phyloP scores from a whole-genome alignment of 225 moss, liverwort and hornwort genomes.

The Lunularia cruciata region DNA sequence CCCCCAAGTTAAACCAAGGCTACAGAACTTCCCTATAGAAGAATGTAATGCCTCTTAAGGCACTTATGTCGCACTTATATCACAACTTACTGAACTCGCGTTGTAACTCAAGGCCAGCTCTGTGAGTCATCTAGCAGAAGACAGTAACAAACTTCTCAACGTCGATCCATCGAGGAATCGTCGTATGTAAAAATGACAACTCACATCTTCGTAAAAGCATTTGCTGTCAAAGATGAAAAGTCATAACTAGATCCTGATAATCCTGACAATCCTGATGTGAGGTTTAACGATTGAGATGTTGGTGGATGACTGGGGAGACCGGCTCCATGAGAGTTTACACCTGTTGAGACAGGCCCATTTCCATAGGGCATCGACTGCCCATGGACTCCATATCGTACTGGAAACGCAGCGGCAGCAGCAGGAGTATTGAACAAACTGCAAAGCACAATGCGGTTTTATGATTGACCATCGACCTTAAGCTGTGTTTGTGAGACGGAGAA shows the following conservation, averaged over 20 bases:
- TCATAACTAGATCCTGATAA: conserved; percentile 39
- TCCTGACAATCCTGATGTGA: conserved; percentile 24
- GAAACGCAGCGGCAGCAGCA: conserved; percentile 13
- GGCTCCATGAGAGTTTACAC: conserved; percentile 22
- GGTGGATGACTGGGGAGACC: conserved; percentile 19
- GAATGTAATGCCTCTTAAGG: background rate
- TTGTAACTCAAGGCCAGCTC: background rate
- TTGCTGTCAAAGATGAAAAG: conserved; percentile 49
- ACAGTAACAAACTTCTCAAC: background rate
- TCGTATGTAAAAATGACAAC: background rate
- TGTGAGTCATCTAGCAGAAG: background rate
- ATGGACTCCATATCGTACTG: conserved; percentile 25
- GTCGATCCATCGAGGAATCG: background rate
- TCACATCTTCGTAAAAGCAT: conserved; percentile 38
- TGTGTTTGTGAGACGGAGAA: background rate
- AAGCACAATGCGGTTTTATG: conserved; percentile 12
- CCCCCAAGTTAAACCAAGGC: background rate
- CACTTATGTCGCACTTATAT: conserved; percentile 4
- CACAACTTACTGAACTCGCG: conserved; percentile 9
- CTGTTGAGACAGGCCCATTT: conserved; percentile 23
- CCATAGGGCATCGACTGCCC: conserved; percentile 12
- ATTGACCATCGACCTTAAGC: too few relatives aligned
- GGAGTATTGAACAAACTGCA: conserved; percentile 24
- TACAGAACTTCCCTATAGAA: conserved; percentile 15
- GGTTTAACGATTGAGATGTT: conserved; percentile 21